Evolutionary conservation across 1,284 basidiomycete genomes (phyloP).

Genomic region (Marasmius sp.): DNA sequence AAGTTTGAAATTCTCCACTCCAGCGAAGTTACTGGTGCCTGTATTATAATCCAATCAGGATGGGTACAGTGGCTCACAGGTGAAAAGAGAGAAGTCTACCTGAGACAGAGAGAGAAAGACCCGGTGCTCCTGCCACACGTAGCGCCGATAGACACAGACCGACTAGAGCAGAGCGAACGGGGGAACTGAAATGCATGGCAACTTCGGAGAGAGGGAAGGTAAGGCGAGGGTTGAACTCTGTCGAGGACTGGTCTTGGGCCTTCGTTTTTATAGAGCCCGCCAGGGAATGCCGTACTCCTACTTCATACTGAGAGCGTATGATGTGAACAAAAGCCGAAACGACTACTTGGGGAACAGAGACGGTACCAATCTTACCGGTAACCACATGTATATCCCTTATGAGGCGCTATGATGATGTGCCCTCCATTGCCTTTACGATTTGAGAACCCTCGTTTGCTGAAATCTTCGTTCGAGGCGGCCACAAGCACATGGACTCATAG

Average conservation of each 20-base stretch:
- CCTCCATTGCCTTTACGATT: no score
- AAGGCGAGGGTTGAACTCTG: neutral
- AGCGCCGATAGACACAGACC: slow-evolving; percentile 26
- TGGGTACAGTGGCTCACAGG: neutral
- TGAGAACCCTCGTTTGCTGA: no score
- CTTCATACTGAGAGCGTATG: no score
- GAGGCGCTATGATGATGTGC: no score
- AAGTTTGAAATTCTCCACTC: slow-evolving; percentile 41
- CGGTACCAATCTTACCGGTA: no score
- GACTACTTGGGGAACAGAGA: no score
- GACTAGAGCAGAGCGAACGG: slow-evolving; percentile 28
- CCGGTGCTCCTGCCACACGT: no score
- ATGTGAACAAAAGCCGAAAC: no score
- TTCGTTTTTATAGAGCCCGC: neutral
- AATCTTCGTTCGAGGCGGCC: no score
- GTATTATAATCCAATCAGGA: neutral
- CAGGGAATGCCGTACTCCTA: no score
- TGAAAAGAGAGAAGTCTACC: slow-evolving; percentile 3
- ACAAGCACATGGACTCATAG: no score
- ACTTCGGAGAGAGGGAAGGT: neutral
- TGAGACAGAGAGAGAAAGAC: slow-evolving; percentile 2
- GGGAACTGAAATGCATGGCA: slow-evolving; percentile 23
- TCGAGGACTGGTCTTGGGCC: neutral
- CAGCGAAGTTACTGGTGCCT: slow-evolving; percentile 37
- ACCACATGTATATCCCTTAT: no score